phyloP scores from a whole-genome alignment of 2,329 filamentous ascomycete species.

The Monosporascus sp. region DNA sequence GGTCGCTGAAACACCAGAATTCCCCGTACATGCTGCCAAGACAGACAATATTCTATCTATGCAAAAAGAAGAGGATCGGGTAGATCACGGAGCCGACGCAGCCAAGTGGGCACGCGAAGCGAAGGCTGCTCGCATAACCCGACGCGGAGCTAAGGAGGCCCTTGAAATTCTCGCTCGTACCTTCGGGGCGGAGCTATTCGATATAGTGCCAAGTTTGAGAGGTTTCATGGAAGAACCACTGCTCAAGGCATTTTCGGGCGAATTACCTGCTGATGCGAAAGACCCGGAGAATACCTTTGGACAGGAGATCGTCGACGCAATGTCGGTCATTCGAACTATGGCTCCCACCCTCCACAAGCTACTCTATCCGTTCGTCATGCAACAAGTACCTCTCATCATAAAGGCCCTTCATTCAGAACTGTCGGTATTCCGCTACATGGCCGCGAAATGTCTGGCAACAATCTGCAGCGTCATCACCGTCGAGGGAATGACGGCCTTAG shows the following conservation, averaged over 20 bases:
- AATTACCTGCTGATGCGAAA: constrained; percentile 66
- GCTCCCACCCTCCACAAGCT: constrained; percentile 79
- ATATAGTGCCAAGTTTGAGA: constrained; percentile 77
- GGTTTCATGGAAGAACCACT: constrained; percentile 79
- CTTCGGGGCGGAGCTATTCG: constrained; percentile 73
- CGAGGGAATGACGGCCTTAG: constrained; percentile 90
- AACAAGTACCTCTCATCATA: constrained; percentile 78
- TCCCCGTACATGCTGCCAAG: constrained; percentile 74
- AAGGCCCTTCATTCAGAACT: constrained; percentile 82
- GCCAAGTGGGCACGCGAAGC: constrained; percentile 86
- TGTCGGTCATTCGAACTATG: constrained; percentile 88
- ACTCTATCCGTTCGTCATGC: constrained; percentile 74
- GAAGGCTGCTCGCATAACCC: constrained; percentile 81
- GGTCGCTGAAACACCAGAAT: constrained; percentile 95
- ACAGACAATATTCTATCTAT: constrained; percentile 82
- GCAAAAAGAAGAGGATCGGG: constrained; percentile 93
- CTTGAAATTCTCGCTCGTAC: constrained; percentile 78
- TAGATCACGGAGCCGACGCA: constrained; percentile 79
- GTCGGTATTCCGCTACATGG: constrained; percentile 92
- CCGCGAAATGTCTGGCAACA: constrained; percentile 94
- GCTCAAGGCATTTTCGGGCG: constrained; percentile 63
- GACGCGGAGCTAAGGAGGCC: constrained; percentile 89
- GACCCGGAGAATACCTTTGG: constrained; percentile 72
- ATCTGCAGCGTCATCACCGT: constrained; percentile 96
- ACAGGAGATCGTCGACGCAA: constrained; percentile 87